These are phyloP conservation scores for Graphium sp. DNA, from an alignment of 2,329 filamentous ascomycete genomes.

Conservation along the genomic window DNA sequence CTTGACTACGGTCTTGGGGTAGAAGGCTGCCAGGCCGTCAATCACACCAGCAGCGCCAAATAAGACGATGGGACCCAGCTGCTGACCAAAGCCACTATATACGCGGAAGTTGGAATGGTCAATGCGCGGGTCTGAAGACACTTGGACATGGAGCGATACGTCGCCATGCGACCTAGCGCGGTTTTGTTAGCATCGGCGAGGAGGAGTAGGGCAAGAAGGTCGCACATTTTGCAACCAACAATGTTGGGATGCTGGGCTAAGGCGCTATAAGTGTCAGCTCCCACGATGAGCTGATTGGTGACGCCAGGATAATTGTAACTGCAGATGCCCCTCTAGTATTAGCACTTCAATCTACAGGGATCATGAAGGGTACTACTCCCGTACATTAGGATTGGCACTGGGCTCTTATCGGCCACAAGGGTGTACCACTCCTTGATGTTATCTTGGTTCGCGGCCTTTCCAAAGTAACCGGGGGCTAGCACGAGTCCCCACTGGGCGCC, in stretches of 20 bases:
- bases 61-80: constrained; percentile 44
- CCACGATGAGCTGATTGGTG: constrained; percentile 43
- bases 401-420: constrained; percentile 40
- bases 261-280: constrained; percentile 36
- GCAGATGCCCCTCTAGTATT: constrained; percentile 1
- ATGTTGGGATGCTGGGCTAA: constrained; percentile 47
- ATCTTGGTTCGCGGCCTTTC: constrained; percentile 35
- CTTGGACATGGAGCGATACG: constrained; percentile 45
- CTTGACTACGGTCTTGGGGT: constrained; percentile 41
- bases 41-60: constrained; percentile 50
- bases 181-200: neutral
- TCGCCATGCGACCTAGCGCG: constrained; percentile 36
- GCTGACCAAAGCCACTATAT: constrained; percentile 50
- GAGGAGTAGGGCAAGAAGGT: neutral
- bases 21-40: constrained; percentile 48
- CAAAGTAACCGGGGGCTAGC: constrained; percentile 50
- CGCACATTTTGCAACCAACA: constrained; percentile 46
- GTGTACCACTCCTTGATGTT: constrained; percentile 44
- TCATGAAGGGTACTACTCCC: constrained; percentile 8
- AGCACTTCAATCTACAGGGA: neutral
- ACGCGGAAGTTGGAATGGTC: constrained; percentile 43
- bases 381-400: constrained; percentile 43
- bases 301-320: constrained; percentile 45
- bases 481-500: constrained; percentile 47
- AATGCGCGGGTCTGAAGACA: constrained; percentile 42